These are phyloP conservation scores for Schizosaccharomyces cryophilus DNA, from an alignment of 805 yeast species.

Conservation along the genomic window DNA sequence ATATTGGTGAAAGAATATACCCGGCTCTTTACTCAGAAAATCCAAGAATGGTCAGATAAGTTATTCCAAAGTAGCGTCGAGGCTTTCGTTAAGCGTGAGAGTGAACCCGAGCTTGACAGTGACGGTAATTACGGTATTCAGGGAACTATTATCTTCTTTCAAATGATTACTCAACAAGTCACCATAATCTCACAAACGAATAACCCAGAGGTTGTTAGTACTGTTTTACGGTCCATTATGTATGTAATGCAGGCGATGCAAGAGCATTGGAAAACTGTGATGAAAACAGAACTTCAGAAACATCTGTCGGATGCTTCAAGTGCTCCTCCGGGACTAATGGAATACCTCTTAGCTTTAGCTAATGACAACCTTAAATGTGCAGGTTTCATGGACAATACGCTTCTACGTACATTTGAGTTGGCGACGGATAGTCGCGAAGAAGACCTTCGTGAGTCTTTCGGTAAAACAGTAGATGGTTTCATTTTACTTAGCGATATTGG, in stretches of 20 bases:
- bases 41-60: constrained; percentile 65
- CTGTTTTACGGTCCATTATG: constrained; percentile 52
- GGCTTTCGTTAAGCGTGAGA: constrained; percentile 35
- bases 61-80: constrained; percentile 40
- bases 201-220: constrained; percentile 53
- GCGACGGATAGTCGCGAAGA: constrained; percentile 5
- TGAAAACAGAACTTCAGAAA: constrained; percentile 17
- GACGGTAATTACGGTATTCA: constrained; percentile 40
- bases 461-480: constrained; percentile 51
- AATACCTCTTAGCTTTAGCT: constrained; percentile 59
- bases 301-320: constrained; percentile 23
- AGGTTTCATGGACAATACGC: constrained; percentile 43
- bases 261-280: constrained; percentile 30
- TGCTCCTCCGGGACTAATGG: constrained; percentile 53
- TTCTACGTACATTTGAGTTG: constrained; percentile 17
- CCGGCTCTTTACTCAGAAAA: constrained; percentile 41
- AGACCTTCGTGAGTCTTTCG: constrained; percentile 16
- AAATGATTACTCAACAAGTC: constrained; percentile 70
- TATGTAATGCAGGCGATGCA: constrained; percentile 36
- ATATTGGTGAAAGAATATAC: constrained; percentile 56
- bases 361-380: constrained; percentile 62
- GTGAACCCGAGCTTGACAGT: constrained; percentile 50
- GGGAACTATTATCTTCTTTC: constrained; percentile 54
- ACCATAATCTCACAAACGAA: constrained; percentile 71
- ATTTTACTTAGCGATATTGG: constrained; percentile 49